Conservation (phyloP, 306 rosid species). For the Myrica gale region DNA sequence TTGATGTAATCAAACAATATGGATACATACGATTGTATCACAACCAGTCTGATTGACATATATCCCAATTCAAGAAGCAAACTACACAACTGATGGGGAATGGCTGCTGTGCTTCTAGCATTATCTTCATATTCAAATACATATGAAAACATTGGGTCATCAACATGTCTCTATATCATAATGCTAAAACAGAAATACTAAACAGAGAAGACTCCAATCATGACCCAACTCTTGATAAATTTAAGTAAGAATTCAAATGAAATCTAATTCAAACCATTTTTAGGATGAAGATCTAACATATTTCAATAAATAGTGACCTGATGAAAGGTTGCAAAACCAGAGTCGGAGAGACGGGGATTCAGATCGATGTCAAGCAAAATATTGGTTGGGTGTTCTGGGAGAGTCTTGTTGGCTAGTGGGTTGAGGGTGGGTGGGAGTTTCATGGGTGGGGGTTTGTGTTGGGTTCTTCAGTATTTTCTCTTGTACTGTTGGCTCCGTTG, state of each 20-base stretch:
- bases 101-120: neutral
- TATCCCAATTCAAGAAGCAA: neutral
- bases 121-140: neutral
- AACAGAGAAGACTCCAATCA: neutral
- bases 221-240: neutral
- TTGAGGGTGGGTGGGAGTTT: too few relatives aligned
- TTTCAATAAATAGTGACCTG: constrained; percentile 44
- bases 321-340: constrained; percentile 73
- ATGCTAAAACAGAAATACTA: neutral
- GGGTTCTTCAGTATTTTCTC: too few relatives aligned
- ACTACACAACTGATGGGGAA: neutral
- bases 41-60: neutral
- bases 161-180: neutral
- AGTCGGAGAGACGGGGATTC: constrained; percentile 79
- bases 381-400: too few relatives aligned
- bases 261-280: constrained; percentile 10
- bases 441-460: too few relatives aligned
- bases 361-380: constrained; percentile 72
- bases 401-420: too few relatives aligned
- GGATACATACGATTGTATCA: neutral
- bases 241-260: neutral
- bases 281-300: neutral
- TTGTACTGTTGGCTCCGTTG: too few relatives aligned
- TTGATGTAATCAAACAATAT: neutral
- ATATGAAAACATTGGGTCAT: neutral